Evolutionary conservation across 2,329 filamentous ascomycete genomes (phyloP).

Genomic region (Allantophomopsis cytisporea): DNA sequence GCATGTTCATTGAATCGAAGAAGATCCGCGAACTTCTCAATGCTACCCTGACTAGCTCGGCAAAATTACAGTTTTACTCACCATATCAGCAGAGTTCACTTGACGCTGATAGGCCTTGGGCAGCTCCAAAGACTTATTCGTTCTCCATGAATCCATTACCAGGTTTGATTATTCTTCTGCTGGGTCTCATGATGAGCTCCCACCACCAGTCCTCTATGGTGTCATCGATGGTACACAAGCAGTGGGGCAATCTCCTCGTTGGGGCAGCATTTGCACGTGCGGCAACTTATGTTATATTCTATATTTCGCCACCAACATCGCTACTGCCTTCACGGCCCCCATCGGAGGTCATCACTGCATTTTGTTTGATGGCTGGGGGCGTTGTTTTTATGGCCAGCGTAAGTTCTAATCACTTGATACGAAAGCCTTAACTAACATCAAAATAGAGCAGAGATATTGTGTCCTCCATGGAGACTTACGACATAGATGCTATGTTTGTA

Average conservation of each 20-base stretch:
- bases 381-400: conserved; percentile 87
- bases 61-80: conserved; percentile 12
- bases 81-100: conserved; percentile 24
- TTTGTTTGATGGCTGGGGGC: conserved; percentile 78
- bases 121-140: conserved; percentile 51
- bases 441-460: conserved; percentile 61
- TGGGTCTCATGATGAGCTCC: conserved; percentile 91
- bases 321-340: conserved; percentile 74
- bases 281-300: conserved; percentile 69
- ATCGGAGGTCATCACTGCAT: conserved; percentile 76
- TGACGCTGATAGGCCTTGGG: conserved; percentile 19
- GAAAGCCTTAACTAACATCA: conserved; percentile 9
- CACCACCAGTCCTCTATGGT: conserved; percentile 66
- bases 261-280: conserved; percentile 68
- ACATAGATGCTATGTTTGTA: conserved; percentile 82
- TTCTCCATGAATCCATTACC: conserved; percentile 83
- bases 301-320: conserved; percentile 68
- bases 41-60: conserved; percentile 22
- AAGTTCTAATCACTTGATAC: conserved; percentile 23
- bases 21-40: conserved; percentile 55
- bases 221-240: conserved; percentile 83
- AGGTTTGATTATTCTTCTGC: conserved; percentile 68
- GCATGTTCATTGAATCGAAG: conserved; percentile 74
- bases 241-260: conserved; percentile 80
- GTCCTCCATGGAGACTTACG: conserved; percentile 59